Evolutionary conservation across 495 filamentous ascomycete genomes (phyloP).

Genomic region (Penicillium lividum): DNA sequence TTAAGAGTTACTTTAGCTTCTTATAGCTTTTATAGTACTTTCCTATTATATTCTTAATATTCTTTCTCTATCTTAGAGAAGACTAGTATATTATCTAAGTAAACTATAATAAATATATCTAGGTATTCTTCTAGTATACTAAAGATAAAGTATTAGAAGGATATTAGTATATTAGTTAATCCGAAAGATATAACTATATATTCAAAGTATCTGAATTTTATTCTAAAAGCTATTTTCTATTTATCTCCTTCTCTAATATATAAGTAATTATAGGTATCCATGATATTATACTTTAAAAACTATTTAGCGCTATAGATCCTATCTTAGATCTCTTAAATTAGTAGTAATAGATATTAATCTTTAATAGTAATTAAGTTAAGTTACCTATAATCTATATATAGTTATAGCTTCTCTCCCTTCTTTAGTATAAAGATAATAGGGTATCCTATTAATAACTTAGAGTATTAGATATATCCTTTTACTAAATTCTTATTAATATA

Average conservation of each 20-base stretch:
- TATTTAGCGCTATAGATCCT: background rate
- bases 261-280: background rate
- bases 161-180: background rate
- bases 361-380: background rate
- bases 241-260: background rate
- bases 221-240: background rate
- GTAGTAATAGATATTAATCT: background rate
- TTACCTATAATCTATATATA: background rate
- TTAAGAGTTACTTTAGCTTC: constrained; percentile 2
- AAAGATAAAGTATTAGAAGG: background rate
- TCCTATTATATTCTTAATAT: background rate
- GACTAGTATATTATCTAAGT: background rate
- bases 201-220: background rate
- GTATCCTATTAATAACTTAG: background rate
- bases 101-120: background rate
- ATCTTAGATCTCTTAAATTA: background rate
- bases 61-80: background rate
- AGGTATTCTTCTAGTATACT: background rate
- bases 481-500: background rate
- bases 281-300: background rate
- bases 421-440: background rate
- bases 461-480: background rate
- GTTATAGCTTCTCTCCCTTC: no score
- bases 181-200: background rate
- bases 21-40: background rate